Conservation (phyloP, 108 stramenopile genomes). For the Tribonema minus region DNA sequence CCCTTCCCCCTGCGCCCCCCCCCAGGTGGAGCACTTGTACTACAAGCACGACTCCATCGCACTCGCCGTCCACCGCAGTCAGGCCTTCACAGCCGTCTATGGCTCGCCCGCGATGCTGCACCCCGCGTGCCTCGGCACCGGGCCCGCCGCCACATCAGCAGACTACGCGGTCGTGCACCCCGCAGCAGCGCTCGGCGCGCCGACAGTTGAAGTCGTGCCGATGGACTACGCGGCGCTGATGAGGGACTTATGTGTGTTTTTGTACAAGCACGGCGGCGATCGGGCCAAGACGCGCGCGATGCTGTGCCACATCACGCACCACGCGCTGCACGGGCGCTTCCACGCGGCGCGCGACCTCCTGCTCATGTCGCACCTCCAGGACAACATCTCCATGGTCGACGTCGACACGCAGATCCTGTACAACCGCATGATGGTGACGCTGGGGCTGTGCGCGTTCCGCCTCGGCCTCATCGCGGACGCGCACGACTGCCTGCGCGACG, state of each 20-base stretch:
- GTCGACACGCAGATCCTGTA: constrained; percentile 89
- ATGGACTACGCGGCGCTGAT: constrained; percentile 35
- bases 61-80: constrained; percentile 71
- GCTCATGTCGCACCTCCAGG: constrained; percentile 92
- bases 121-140: constrained; percentile 62
- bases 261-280: constrained; percentile 85
- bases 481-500: constrained; percentile 85
- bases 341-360: constrained; percentile 89
- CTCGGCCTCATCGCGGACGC: constrained; percentile 82
- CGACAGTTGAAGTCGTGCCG: constrained; percentile 46
- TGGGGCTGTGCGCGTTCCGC: constrained; percentile 96
- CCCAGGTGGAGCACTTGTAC: constrained; percentile 85
- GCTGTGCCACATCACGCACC: constrained; percentile 92
- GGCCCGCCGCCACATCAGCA: not conserved
- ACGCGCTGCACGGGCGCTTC: constrained; percentile 94
- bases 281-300: constrained; percentile 79
- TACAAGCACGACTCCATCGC: constrained; percentile 92
- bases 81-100: constrained; percentile 59
- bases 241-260: constrained; percentile 68
- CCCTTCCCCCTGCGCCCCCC: not conserved
- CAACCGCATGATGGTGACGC: constrained; percentile 93
- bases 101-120: constrained; percentile 62
- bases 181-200: constrained; percentile 66
- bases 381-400: constrained; percentile 63
- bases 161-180: constrained; percentile 62